Conservation (phyloP, 345 rosid species). For the Citrus sp. region DNA sequence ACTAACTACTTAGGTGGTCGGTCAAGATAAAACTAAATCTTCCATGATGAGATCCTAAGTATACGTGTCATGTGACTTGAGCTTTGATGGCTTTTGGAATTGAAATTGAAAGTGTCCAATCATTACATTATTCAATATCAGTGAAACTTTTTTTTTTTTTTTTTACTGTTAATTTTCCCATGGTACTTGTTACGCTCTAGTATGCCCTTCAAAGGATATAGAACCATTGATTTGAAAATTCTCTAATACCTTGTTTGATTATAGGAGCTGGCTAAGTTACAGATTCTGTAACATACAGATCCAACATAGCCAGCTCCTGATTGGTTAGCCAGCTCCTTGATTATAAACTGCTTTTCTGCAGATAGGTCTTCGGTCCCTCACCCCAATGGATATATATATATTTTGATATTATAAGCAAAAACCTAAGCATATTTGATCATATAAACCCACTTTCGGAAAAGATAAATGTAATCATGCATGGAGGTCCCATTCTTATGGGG, state of each 20-base stretch:
- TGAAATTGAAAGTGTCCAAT: slow-evolving; percentile 12
- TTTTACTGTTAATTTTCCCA: background rate
- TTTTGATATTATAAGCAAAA: background rate
- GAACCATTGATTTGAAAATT: background rate
- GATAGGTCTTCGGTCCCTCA: background rate
- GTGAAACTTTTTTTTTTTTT: background rate
- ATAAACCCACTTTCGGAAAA: slow-evolving; percentile 3
- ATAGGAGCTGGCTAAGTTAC: too few relatives aligned
- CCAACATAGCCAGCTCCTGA: too few relatives aligned
- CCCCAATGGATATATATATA: background rate
- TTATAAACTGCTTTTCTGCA: background rate
- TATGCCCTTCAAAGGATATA: background rate
- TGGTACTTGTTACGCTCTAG: background rate
- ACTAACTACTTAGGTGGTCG: slow-evolving; percentile 5
- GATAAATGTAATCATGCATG: slow-evolving; percentile 23
- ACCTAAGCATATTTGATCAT: background rate
- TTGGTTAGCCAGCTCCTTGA: too few relatives aligned
- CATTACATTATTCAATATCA: slow-evolving; percentile 16
- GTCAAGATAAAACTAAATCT: slow-evolving; percentile 18
- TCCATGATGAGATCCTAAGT: slow-evolving; percentile 4
- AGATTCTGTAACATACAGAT: too few relatives aligned
- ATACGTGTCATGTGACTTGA: slow-evolving; percentile 18
- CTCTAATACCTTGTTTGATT: background rate
- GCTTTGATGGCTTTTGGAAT: background rate
- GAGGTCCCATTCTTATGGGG: slow-evolving; percentile 18